Base-by-base conservation (phyloP, 169 alveolate species). In the Neospora caninum region DNA sequence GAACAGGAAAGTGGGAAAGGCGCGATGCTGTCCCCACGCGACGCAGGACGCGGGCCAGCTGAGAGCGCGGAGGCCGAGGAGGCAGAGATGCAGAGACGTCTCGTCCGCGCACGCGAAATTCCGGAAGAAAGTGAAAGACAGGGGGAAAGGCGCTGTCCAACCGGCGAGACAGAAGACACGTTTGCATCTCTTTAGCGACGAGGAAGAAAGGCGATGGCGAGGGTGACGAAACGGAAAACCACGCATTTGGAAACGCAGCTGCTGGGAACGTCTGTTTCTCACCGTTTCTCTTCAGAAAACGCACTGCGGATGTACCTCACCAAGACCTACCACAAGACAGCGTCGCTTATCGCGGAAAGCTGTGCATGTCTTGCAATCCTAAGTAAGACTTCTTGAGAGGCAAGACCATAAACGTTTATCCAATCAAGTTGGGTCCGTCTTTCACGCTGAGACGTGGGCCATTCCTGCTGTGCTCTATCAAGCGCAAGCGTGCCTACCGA, bases 1-100 rank as follows among this genome's bases (percentile, higher is more conserved):
- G 97, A 97, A 80, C 95, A 98, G 70, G 95, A 96, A 54, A 97
- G 4, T 16, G 73, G 73, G 20, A 27, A 64, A 16, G 25, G 34
- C 16, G 7, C 4, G 73, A 16, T 64, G n/a, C n/a, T 6, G 73
- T 9, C 73, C 73, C 64, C 64, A 10, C 64, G 64, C 18, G 64
- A 53, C 18, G 64, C 64, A 10, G 64, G 7, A 18, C 18, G 64
- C 27, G 64, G 64, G 64, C 7, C n/a, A n/a, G n/a, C n/a, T n/a
- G n/a, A 49, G 58, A 13, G 13, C 58, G 13, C 58, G 58, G 58
- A 13, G 58, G 58, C 4, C 58, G 22, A 4, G 13, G 22, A 49
- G 13, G 22, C 4, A 4, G 13, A 49, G 58, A 49, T 4, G 13
- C 4, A 13, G 22, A 13, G 22, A 49, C 58, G 13, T 4, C 58